phyloP scores from a whole-genome alignment of 768 basidiomycete genomes.

The Phylloporus sp. region DNA sequence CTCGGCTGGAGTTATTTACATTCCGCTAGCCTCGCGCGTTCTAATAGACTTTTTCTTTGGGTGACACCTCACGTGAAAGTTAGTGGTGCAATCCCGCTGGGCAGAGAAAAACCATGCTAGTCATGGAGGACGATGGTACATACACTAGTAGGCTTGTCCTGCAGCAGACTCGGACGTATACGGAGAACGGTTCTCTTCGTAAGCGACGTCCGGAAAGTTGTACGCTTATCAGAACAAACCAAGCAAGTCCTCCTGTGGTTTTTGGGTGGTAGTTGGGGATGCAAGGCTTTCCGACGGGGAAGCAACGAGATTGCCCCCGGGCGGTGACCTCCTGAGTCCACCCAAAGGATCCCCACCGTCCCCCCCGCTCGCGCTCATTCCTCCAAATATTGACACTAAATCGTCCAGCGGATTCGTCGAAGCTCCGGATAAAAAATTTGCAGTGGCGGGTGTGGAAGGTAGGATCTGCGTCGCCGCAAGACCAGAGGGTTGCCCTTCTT shows the following conservation, averaged over 20 bases:
- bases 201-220: too few species aligned
- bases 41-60: too few species aligned
- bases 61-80: too few species aligned
- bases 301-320: not conserved
- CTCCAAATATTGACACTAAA: slow-evolving; percentile 87
- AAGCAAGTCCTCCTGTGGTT: slow-evolving; percentile 48
- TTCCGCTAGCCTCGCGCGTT: too few species aligned
- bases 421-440: slow-evolving; percentile 69
- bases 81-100: too few species aligned
- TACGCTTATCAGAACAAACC: slow-evolving; percentile 54
- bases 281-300: slow-evolving; percentile 21
- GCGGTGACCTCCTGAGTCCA: slow-evolving; percentile 17
- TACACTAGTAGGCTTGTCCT: too few species aligned
- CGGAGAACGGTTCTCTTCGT: too few species aligned
- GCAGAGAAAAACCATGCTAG: too few species aligned
- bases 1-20: too few species aligned
- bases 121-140: too few species aligned
- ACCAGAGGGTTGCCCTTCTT: slow-evolving; percentile 60
- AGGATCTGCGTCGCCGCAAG: slow-evolving; percentile 74
- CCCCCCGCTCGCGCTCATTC: slow-evolving; percentile 31
- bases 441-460: slow-evolving; percentile 66
- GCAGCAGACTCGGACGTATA: too few species aligned
- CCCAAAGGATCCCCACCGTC: slow-evolving; percentile 14
- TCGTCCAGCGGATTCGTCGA: slow-evolving; percentile 90
- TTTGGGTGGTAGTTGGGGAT: slow-evolving; percentile 23